phyloP scores from a whole-genome alignment of 1,139 yeast species.

The Barnettozyma hawaiiensis region DNA sequence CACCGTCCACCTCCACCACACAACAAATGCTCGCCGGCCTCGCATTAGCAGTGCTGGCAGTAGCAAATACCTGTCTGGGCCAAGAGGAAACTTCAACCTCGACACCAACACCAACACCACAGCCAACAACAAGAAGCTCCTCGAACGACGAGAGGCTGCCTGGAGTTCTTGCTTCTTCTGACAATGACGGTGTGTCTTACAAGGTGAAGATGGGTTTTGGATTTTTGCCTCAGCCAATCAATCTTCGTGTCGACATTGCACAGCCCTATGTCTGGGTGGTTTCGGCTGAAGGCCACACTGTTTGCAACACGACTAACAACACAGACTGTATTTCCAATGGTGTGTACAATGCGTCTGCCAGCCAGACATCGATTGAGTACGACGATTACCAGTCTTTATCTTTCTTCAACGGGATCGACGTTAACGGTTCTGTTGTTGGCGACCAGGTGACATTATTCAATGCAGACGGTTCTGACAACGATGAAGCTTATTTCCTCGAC shows the following conservation, averaged over 20 bases:
- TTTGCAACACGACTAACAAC: constrained; percentile 3
- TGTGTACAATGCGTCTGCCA: constrained; percentile 11
- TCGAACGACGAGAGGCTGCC: constrained; percentile 6
- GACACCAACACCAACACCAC: too few relatives aligned
- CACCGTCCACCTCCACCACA: not conserved
- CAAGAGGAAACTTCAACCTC: not conserved
- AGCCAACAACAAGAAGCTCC: too few relatives aligned
- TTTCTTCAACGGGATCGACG: constrained; percentile 17
- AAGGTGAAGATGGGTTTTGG: constrained; percentile 30
- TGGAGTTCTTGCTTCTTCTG: not conserved
- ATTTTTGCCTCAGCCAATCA: constrained; percentile 33
- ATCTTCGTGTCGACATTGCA: constrained; percentile 35
- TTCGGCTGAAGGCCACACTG: constrained; percentile 7
- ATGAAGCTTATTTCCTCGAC: constrained; percentile 7
- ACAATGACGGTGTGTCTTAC: constrained; percentile 4
- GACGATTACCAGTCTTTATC: constrained; percentile 5
- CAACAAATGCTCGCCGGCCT: not conserved
- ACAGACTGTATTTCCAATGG: constrained; percentile 14
- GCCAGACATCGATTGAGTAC: constrained; percentile 1
- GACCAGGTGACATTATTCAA: constrained; percentile 7
- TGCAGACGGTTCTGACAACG: too few relatives aligned
- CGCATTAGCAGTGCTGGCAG: not conserved
- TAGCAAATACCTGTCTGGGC: not conserved
- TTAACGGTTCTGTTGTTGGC: constrained; percentile 18
- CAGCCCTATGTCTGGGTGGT: constrained; percentile 40